Conservation (phyloP, 1,139 yeast species). For the Hyphopichia pseudoburtonii region DNA sequence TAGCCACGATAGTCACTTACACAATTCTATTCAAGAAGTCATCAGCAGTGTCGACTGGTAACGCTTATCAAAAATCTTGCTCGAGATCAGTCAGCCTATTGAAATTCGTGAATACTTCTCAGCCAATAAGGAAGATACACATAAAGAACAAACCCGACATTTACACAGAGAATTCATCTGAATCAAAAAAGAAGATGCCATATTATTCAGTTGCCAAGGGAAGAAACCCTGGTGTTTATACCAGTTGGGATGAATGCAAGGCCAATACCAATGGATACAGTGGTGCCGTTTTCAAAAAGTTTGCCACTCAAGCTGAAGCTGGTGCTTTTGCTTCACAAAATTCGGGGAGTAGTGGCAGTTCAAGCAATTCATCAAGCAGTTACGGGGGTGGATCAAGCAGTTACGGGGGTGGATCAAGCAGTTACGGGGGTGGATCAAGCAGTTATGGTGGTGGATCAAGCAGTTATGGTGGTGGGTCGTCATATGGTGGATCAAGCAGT, state of each 20-base stretch:
- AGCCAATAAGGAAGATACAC: no score
- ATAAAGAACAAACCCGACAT: no score
- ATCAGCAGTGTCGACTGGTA: no score
- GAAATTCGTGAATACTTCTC: no score
- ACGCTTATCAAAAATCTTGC: no score
- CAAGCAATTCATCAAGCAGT: neutral
- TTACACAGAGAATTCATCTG: neutral
- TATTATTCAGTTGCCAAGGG: slow-evolving; percentile 67
- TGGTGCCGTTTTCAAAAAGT: slow-evolving; percentile 58
- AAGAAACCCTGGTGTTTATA: slow-evolving; percentile 49
- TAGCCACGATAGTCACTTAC: no score
- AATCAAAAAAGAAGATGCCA: slow-evolving; percentile 16
- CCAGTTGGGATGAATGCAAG: slow-evolving; percentile 51
- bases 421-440: neutral
- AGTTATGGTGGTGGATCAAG: neutral
- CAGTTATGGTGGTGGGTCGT: neutral
- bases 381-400: neutral
- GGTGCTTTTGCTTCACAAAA: neutral
- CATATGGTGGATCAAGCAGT: neutral
- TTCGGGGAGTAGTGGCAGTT: neutral
- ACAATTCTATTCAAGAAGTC: no score
- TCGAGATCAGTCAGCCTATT: no score
- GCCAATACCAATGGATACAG: slow-evolving; percentile 49
- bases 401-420: neutral
- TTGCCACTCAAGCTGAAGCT: slow-evolving; percentile 48